These are phyloP conservation scores for Boletus rubropictus DNA, from an alignment of 768 basidiomycete genomes.

Conservation along the genomic window DNA sequence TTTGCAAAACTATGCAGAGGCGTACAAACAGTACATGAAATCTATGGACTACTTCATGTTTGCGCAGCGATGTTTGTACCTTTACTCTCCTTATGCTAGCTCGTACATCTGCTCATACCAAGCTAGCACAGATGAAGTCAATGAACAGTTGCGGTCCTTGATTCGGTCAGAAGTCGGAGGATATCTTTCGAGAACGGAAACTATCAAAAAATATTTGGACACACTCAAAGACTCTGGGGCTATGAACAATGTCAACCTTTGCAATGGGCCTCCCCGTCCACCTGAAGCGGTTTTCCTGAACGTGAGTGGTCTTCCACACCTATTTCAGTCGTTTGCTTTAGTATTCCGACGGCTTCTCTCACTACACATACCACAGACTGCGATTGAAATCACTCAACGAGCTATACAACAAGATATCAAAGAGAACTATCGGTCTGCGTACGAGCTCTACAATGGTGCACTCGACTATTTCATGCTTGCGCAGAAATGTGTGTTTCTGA, in stretches of 20 bases:
- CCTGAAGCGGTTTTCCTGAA: conserved; percentile 16
- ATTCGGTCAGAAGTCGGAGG: conserved; percentile 83
- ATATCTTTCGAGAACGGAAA: conserved; percentile 86
- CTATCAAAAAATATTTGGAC: conserved; percentile 72
- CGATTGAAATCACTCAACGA: conserved; percentile 81
- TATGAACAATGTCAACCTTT: background rate
- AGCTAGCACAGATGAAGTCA: conserved; percentile 58
- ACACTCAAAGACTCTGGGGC: background rate
- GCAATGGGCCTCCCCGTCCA: conserved; percentile 6
- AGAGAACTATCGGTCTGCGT: conserved; percentile 86
- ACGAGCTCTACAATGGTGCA: conserved; percentile 86
- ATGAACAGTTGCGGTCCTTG: conserved; percentile 78
- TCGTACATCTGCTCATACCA: conserved; percentile 3
- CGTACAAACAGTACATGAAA: conserved; percentile 92
- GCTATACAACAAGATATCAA: conserved; percentile 88
- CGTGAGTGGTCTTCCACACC: background rate
- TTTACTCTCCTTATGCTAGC: background rate
- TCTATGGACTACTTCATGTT: conserved; percentile 97
- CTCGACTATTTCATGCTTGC: conserved; percentile 98
- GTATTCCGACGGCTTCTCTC: background rate
- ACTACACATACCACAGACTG: conserved; percentile 39
- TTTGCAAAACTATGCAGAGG: conserved; percentile 85
- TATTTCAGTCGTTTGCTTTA: background rate
- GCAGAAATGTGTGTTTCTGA: conserved; percentile 58
- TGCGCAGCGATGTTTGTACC: conserved; percentile 71